These are phyloP conservation scores for Sarocladium brachiariae DNA, from an alignment of 2,329 filamentous ascomycete genomes.

Conservation along the genomic window DNA sequence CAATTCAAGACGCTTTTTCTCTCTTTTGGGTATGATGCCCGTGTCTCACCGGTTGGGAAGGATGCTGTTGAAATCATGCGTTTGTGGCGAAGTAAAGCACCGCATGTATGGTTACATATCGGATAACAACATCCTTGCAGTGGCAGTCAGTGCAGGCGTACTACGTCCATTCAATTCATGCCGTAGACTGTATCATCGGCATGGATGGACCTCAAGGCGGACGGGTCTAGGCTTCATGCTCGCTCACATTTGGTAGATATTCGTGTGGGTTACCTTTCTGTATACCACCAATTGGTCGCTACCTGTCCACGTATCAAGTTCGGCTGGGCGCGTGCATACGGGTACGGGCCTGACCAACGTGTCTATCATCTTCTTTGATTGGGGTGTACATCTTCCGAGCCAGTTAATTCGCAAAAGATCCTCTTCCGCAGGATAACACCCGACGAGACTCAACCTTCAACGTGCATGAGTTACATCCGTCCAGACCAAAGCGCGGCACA, in stretches of 20 bases:
- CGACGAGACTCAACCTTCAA: conserved; percentile 69
- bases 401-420: conserved; percentile 86
- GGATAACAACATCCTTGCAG: conserved; percentile 74
- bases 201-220: conserved; percentile 88
- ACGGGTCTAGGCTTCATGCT: conserved; percentile 94
- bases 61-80: conserved; percentile 72
- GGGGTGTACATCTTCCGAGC: conserved; percentile 84
- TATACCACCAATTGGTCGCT: conserved; percentile 77
- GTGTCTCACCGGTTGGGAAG: conserved; percentile 83
- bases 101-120: conserved; percentile 71
- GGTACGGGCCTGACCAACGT: conserved; percentile 59
- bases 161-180: conserved; percentile 75
- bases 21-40: conserved; percentile 77
- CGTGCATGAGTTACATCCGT: conserved; percentile 77
- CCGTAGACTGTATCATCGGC: conserved; percentile 77
- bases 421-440: conserved; percentile 81
- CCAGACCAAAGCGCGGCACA: conserved; percentile 70
- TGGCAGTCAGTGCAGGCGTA: conserved; percentile 66
- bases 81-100: conserved; percentile 84
- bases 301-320: conserved; percentile 73
- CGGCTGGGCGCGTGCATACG: conserved; percentile 60
- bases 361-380: conserved; percentile 52
- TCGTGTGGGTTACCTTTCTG: conserved; percentile 81
- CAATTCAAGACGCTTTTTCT: conserved; percentile 89
- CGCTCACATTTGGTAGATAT: conserved; percentile 81